A percentile compares a stretch with the other conserved stretches of the same genome.
phyloP scores from a whole-genome alignment of 768 basidiomycete species.

The Clavaria fumosa region DNA sequence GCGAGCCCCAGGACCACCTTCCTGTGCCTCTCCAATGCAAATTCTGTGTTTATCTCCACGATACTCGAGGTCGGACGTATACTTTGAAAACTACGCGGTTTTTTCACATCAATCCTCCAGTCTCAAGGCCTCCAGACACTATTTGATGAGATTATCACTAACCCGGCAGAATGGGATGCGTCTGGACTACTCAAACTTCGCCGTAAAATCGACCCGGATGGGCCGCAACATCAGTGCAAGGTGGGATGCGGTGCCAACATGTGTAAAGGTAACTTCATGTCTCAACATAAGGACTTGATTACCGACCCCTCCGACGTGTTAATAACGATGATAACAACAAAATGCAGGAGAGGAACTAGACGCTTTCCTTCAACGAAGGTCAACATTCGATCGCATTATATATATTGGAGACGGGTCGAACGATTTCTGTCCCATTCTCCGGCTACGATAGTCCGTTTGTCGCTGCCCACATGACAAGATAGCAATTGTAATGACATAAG shows the following conservation, averaged over 20 bases:
- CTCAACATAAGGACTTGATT: slow-evolving; percentile 2
- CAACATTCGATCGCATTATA: slow-evolving; percentile 58
- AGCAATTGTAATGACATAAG: not conserved
- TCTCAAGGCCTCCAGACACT: slow-evolving; percentile 55
- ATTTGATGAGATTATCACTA: slow-evolving; percentile 82
- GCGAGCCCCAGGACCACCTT: slow-evolving; percentile 45
- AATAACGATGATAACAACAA: not conserved
- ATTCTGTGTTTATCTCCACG: slow-evolving; percentile 79
- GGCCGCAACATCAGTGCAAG: slow-evolving; percentile 67
- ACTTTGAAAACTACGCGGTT: not conserved
- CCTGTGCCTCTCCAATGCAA: slow-evolving; percentile 89
- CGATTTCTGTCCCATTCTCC: slow-evolving; percentile 87
- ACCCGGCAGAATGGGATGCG: slow-evolving; percentile 73
- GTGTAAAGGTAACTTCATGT: slow-evolving; percentile 65
- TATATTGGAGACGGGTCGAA: slow-evolving; percentile 94
- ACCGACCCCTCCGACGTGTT: not conserved
- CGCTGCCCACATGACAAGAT: not conserved
- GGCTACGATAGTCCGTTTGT: slow-evolving; percentile 48
- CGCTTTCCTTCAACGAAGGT: slow-evolving; percentile 52
- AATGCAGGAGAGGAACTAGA: slow-evolving; percentile 78
- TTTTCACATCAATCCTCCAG: slow-evolving; percentile 22
- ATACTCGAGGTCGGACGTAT: slow-evolving; percentile 53
- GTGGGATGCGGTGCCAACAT: slow-evolving; percentile 92
- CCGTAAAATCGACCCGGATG: slow-evolving; percentile 59
- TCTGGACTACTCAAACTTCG: slow-evolving; percentile 60